Base-by-base conservation (phyloP, 345 rosid genomes). In the Mangifera indica region DNA sequence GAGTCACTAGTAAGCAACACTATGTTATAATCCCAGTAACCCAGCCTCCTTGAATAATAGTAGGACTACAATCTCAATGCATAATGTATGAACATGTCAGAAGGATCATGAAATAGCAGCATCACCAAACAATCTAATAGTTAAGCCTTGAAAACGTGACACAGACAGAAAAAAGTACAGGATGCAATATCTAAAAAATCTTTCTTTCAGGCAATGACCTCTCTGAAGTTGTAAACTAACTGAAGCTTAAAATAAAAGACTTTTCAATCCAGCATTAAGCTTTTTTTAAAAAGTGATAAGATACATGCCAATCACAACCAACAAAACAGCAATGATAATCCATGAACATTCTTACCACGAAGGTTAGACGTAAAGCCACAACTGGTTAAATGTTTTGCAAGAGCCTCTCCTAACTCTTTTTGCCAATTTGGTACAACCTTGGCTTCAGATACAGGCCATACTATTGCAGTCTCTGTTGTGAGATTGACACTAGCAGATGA, bases 401-500 rank as follows among this genome's bases (percentile, higher is more conserved):
- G 96, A 65, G 87, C 83, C 79, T 91, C 97, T 48, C 99, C 99
- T 60, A 95, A 76, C 79, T 81, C 84, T 46, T 85, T 78, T 78
- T 85, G 86, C 98, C 99, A 95, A 75, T 95, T 83, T 56, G 94
- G 88, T 22, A 73, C 65, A 69, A 56, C 82, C 80, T 84, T 95
- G 52, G 93, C 98, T 83, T 92, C 96, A 3, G 87, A 86, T 67
- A 81, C 81, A 15, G 98, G 97, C 98, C 99, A 92, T 52, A 95
- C 91, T 25, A 92, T 52, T 67, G 98, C 99, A 52, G 97, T 91
- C 87, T 95, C 99, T 0, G 97, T 92, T 7, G 98, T 82, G 73
- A 91, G 96, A 80, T 92, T 92, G 68, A 95, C 98, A 70, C 83
- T 89, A 65, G 98, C 98, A 60, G 98, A 71, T 7, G 88, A 90